A percentile compares a stretch with the other conserved stretches of the same genome.
phyloP scores from a whole-genome alignment of 179 eudicot species.

The Pouteria campechiana region DNA sequence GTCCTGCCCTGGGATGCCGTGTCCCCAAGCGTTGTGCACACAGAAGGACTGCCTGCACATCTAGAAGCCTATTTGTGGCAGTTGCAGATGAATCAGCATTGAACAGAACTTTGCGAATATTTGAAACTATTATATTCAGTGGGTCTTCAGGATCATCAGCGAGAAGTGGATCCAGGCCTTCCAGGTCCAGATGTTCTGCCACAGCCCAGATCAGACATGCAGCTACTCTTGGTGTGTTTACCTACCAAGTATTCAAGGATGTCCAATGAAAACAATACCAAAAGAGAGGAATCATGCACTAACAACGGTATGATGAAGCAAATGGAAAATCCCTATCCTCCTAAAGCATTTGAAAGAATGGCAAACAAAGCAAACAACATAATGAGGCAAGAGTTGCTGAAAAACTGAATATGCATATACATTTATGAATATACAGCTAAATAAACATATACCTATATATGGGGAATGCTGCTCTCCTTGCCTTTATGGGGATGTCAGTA shows the following conservation, averaged over 20 bases:
- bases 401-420: too few relatives aligned
- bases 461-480: too few relatives aligned
- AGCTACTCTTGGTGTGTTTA: conserved; percentile 77
- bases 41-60: conserved; percentile 90
- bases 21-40: conserved; percentile 93
- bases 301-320: too few relatives aligned
- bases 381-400: too few relatives aligned
- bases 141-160: conserved; percentile 98
- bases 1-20: conserved; percentile 92
- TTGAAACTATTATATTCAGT: conserved; percentile 67
- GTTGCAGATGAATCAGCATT: conserved; percentile 72
- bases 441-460: too few relatives aligned
- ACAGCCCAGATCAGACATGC: conserved; percentile 90
- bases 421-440: too few relatives aligned
- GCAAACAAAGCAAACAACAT: too few relatives aligned
- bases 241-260: conserved; percentile 36
- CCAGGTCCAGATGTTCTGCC: conserved; percentile 90
- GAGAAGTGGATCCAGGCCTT: conserved; percentile 93
- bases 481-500: too few relatives aligned
- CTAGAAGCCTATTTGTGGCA: conserved; percentile 85
- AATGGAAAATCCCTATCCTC: too few relatives aligned
- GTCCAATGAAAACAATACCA: not conserved
- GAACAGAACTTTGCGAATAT: conserved; percentile 87
- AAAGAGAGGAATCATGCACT: too few relatives aligned
- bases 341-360: too few relatives aligned